Evolutionary conservation across 495 filamentous ascomycete genomes (phyloP).

Genomic region (Penicillium manginii): DNA sequence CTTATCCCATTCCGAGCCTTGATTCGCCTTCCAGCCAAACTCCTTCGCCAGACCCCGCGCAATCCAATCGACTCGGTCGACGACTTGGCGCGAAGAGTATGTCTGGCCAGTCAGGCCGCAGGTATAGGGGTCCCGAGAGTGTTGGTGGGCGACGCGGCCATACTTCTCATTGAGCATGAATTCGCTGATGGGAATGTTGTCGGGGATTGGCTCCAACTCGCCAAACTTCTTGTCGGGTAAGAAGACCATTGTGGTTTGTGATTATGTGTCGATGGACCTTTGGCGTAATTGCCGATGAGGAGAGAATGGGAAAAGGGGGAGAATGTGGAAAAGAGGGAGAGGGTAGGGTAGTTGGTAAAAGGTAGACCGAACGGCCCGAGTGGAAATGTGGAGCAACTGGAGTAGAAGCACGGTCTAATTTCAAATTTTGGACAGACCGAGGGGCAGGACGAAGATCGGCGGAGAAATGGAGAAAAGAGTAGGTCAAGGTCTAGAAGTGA

Average conservation of each 20-base stretch:
- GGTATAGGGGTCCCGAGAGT: conserved; percentile 75
- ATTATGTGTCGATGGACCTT: neutral
- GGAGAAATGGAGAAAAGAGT: too few relatives aligned
- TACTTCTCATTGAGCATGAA: conserved; percentile 79
- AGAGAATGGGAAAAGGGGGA: neutral
- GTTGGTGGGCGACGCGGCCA: conserved; percentile 65
- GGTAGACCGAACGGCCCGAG: too few relatives aligned
- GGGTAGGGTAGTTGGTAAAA: too few relatives aligned
- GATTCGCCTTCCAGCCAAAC: conserved; percentile 73
- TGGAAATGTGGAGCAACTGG: too few relatives aligned
- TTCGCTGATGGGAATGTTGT: conserved; percentile 74
- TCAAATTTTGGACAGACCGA: too few relatives aligned
- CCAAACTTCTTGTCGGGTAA: conserved; percentile 70
- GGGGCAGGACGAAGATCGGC: too few relatives aligned
- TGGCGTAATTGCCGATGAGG: neutral
- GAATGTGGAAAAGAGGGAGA: too few relatives aligned
- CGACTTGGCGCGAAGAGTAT: conserved; percentile 68
- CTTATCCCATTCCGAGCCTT: conserved; percentile 86
- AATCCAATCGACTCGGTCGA: conserved; percentile 69
- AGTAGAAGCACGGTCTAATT: too few relatives aligned
- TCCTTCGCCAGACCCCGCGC: conserved; percentile 72
- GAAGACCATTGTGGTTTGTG: conserved; percentile 70
- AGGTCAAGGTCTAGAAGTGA: too few relatives aligned
- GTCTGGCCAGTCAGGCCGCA: conserved; percentile 77
- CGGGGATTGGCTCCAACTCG: conserved; percentile 69